Base-by-base conservation (phyloP, 2,329 filamentous ascomycete species). In the Colletotrichum abscissum region DNA sequence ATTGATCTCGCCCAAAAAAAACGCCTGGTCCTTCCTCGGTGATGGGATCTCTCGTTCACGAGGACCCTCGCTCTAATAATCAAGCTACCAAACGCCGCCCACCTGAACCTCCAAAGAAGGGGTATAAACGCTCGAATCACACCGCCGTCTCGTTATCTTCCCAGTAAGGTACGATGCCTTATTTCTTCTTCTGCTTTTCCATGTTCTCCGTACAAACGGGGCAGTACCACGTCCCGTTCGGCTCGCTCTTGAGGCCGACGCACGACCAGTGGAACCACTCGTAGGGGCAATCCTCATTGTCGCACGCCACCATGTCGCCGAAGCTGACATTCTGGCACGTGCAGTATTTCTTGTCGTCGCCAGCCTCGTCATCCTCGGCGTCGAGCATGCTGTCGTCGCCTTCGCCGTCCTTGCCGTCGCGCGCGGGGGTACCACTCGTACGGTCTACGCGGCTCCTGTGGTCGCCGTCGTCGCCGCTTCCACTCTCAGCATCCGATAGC, bases 191-290 rank as follows among this genome's bases (percentile, higher is more conserved):
- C 60, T 70, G 49, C 79, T 86, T 88, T 76, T 85, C 84, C 78
- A 87, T 83, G 77, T 86, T 88, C 75, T 89, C 86, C 19, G 86
- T 86, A 75, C 91, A 93, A 6, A 88, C 84, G 2, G 91, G 91
- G 77, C 91, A 93, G 79, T 89, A 92, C 91, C 91, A 93, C 28
- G 87, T 91, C 38, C 91, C 91, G 69, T 89, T 89, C 8, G 91
- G 91, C 80, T 92, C 91, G 77, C 88, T 92, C 82, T 91, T 92
- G 38, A 93, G 86, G 24, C 91, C 90, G 63, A 93, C 91, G 77
- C 91, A 93, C 56, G 86, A 91, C 93, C 94, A 97, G 83, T 97
- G 94, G 81, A 97, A 97, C 94, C 94, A 97, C 84, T 97, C 94
- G 79, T 90, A 94, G 59, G 92, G 91, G 82, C 94, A 97, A 76